These are phyloP conservation scores for Cyberlindnera sargentensis DNA, from an alignment of 805 yeast species.

Conservation along the genomic window DNA sequence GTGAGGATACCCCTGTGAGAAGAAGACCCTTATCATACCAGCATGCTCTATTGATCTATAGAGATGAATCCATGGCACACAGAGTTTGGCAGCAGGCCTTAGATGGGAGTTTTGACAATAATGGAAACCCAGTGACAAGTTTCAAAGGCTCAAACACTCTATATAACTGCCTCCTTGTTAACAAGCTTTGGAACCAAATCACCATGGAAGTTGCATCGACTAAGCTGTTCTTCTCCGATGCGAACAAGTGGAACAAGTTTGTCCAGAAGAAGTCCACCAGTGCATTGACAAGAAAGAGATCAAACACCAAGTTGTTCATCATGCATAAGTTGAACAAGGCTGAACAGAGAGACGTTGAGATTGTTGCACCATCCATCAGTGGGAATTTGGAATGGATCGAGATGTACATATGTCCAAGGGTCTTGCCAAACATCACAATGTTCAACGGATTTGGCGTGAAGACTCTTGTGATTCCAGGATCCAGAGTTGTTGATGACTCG, in stretches of 20 bases:
- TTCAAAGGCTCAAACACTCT: conserved; percentile 27
- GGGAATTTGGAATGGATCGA: conserved; percentile 61
- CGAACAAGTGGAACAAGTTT: conserved; percentile 38
- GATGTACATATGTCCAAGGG: conserved; percentile 72
- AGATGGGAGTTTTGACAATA: conserved; percentile 3
- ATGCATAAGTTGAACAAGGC: conserved; percentile 58
- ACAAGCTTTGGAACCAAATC: conserved; percentile 54
- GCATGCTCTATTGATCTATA: conserved; percentile 65
- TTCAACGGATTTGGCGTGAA: conserved; percentile 35
- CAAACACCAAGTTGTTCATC: conserved; percentile 43
- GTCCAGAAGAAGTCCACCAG: conserved; percentile 7
- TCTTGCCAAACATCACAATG: conserved; percentile 48
- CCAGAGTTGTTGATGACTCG: conserved; percentile 51
- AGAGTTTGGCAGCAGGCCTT: conserved; percentile 34
- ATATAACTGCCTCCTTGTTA: conserved; percentile 61
- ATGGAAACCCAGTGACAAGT: conserved; percentile 18
- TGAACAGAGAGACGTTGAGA: conserved; percentile 46
- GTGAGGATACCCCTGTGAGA: conserved; percentile 51
- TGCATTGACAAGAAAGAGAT: conserved; percentile 15
- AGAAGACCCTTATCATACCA: conserved; percentile 62
- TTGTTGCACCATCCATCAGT: conserved; percentile 37
- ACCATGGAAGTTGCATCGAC: conserved; percentile 49
- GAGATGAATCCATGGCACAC: conserved; percentile 41
- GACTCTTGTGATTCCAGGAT: conserved; percentile 60
- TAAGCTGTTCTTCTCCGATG: conserved; percentile 47